A percentile compares a stretch with the other conserved stretches of the same genome.
phyloP scores from a whole-genome alignment of 345 rosid genomes.

The Ceriops zippeliana region DNA sequence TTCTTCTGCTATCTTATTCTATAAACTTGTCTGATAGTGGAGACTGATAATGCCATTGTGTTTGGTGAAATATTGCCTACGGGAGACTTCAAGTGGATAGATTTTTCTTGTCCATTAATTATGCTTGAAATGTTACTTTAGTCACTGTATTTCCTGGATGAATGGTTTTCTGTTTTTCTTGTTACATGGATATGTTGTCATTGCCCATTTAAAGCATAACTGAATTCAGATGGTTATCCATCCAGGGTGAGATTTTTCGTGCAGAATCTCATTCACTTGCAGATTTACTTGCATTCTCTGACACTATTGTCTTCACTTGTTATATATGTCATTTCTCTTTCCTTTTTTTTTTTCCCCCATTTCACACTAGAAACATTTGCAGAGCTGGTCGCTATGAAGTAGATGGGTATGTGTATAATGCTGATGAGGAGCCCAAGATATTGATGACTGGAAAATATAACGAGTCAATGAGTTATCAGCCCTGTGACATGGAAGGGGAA shows the following conservation, averaged over 20 bases:
- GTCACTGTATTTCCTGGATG: not conserved
- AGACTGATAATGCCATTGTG: not conserved
- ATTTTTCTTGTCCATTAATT: not conserved
- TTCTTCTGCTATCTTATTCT: not conserved
- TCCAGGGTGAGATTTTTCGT: not conserved
- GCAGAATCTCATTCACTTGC: not conserved
- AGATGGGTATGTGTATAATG: constrained; percentile 76
- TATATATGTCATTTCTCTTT: not conserved
- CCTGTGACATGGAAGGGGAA: constrained; percentile 77
- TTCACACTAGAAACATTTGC: constrained; percentile 18
- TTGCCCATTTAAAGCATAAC: not conserved
- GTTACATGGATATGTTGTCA: not conserved
- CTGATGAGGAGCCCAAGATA: constrained; percentile 77
- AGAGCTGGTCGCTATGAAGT: constrained; percentile 90
- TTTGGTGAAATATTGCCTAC: not conserved
- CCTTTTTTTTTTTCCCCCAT: not conserved
- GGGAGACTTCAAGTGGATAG: not conserved
- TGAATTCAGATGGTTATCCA: not conserved
- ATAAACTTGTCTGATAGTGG: not conserved
- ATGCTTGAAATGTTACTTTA: not conserved
- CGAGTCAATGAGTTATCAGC: constrained; percentile 67
- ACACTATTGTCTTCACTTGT: not conserved
- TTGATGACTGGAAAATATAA: constrained; percentile 90
- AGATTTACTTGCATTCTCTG: not conserved
- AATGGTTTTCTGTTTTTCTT: not conserved